Evolutionary conservation across 2,329 filamentous ascomycete genomes (phyloP), one percentile per base, ranked within the genome.

Genomic region (Alternaria sp.): DNA sequence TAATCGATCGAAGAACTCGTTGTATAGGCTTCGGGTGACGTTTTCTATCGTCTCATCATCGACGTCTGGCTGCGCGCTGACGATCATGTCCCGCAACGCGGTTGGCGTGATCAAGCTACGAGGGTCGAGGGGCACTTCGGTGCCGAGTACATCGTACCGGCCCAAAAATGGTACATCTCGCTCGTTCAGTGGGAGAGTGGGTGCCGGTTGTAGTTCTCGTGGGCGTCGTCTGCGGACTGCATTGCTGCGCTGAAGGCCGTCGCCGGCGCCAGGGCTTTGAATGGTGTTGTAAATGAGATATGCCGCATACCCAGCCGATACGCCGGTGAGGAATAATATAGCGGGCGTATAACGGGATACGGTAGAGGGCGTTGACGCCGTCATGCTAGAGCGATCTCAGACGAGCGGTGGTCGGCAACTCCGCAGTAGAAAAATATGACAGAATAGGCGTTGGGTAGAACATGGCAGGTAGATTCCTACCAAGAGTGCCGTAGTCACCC

Each of bases 211-310:
- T 4, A 62, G 62, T 17, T 59, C 58, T 34, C 63, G 54, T 77
- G 78, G 60, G 49, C 63, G 66, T 5, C 67, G 67, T 45, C 85
- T 84, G 61, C 88, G 86, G 36, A 91, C 72, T 10, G 89, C 89
- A 75, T 90, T 91, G 71, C 88, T 88, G 61, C 89, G 82, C 65
- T 86, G 88, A 29, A 91, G 78, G 13, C 69, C 62, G 41, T 65
- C 59, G 26, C 53, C 69, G 58, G 67, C 69, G 60, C 17, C 41
- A 9, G 65, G 68, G 24, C 61, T 69, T 42, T 74, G 75, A 57
- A 68, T 72, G 71, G 64, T 74, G 54, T 67, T 76, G 72, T 88
- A 90, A 66, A 87, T 77, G 56, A 86, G 83, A 71, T 87, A 90
- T 56, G 84, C 82, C 54, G 85, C 77, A 48, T 84, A 87, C 10